These are phyloP conservation scores for Agrocybe chaxingu DNA, from an alignment of 768 basidiomycete genomes.

Conservation along the genomic window DNA sequence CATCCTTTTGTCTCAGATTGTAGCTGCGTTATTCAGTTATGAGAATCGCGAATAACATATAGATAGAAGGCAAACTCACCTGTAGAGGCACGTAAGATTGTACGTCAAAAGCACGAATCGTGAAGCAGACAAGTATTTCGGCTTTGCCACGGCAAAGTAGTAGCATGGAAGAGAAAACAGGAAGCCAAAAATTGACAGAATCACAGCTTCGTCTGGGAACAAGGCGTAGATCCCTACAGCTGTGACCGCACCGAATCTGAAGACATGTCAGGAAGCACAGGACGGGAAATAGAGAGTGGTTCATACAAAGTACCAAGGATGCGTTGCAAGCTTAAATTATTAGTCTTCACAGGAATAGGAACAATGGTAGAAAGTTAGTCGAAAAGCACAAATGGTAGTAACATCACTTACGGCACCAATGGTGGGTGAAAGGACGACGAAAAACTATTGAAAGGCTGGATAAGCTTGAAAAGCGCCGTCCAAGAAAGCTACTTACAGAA, in stretches of 20 bases:
- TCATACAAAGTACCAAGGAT: constrained; percentile 81
- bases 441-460: constrained; percentile 47
- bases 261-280: constrained; percentile 5
- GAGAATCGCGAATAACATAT: not conserved
- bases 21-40: constrained; percentile 46
- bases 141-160: constrained; percentile 80
- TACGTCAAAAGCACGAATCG: constrained; percentile 85
- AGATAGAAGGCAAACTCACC: constrained; percentile 35
- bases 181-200: constrained; percentile 82
- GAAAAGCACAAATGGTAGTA: not conserved
- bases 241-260: constrained; percentile 73
- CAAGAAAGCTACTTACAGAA: constrained; percentile 50
- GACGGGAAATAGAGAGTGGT: not conserved
- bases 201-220: constrained; percentile 71
- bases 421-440: constrained; percentile 88
- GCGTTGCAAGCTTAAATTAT: constrained; percentile 80
- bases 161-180: constrained; percentile 93
- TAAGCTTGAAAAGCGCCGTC: not conserved
- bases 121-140: constrained; percentile 70
- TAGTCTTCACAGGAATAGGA: constrained; percentile 53
- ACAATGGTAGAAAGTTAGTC: constrained; percentile 3
- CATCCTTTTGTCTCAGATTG: constrained; percentile 63
- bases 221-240: constrained; percentile 71
- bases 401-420: constrained; percentile 66
- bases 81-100: constrained; percentile 79